Evolutionary conservation across 192 early-diverging fungal species (phyloP).

Genomic region (Coemansia sp.): DNA sequence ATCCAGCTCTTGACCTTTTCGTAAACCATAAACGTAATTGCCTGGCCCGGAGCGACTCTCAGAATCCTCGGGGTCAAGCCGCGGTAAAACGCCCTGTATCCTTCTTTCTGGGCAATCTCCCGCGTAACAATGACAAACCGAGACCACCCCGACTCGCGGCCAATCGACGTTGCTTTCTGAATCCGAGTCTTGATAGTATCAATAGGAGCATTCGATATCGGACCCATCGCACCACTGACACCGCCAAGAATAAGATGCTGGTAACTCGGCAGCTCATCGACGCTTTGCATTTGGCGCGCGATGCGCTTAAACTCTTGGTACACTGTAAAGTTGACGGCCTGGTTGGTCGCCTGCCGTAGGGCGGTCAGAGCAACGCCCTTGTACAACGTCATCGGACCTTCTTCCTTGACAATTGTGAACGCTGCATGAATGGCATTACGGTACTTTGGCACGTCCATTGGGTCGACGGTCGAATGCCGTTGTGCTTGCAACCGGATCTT

Average conservation of each 20-base stretch:
- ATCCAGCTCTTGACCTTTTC: constrained; percentile 81
- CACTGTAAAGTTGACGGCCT: constrained; percentile 97
- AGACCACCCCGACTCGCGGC: constrained; percentile 71
- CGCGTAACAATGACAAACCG: constrained; percentile 76
- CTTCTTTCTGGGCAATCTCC: constrained; percentile 82
- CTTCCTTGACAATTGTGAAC: constrained; percentile 88
- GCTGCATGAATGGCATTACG: constrained; percentile 89
- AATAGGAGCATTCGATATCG: constrained; percentile 93
- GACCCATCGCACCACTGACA: constrained; percentile 86
- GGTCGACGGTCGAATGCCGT: constrained; percentile 93
- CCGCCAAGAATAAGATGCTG: constrained; percentile 88
- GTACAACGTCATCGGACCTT: constrained; percentile 83
- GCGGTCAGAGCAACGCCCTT: constrained; percentile 94
- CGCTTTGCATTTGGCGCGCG: constrained; percentile 64
- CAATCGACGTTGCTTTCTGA: constrained; percentile 71
- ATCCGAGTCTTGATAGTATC: constrained; percentile 99
- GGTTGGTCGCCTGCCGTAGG: constrained; percentile 93
- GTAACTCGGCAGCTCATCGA: constrained; percentile 80
- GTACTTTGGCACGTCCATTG: constrained; percentile 95
- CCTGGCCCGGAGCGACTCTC: constrained; percentile 94
- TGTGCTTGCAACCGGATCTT: constrained; percentile 98
- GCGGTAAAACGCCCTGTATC: constrained; percentile 90
- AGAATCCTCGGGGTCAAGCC: constrained; percentile 89
- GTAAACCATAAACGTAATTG: constrained; percentile 95
- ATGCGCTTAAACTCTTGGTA: constrained; percentile 90